Base-by-base conservation (phyloP, 495 filamentous ascomycete species). In the Penicillium atrosanguineum region DNA sequence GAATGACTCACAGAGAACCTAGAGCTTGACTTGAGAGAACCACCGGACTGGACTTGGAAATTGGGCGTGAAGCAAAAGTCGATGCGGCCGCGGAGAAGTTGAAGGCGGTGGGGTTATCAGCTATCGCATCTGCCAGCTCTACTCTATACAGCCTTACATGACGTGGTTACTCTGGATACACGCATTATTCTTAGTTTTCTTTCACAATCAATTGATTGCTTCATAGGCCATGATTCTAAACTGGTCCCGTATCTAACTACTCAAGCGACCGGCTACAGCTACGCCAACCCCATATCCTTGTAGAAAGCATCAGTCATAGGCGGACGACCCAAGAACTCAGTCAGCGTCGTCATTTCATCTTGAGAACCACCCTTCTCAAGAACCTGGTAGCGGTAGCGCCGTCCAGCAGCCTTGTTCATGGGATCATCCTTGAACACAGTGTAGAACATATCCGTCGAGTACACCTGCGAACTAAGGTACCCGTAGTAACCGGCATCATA, bases 401-500 rank as follows among this genome's bases (percentile, higher is more conserved):
- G 69, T 12, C 79, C 79, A 44, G 73, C 68, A 5, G 50, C 60
- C 18, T 65, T 64, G 56, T 82, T 71, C 79, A 82, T 82, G n/a
- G 79, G 79, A 38, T 80, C 64, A 8, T 67, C 63, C 52, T 76
- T 75, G 61, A 82, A 82, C 29, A 79, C 70, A 6, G 76, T 71
- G 62, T 79, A 75, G 70, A 82, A 82, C 76, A 82, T 81, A 52
- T 82, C 79, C 19, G 76, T 77, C 50, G 76, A 79, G 63, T 82
- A 82, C n/a, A 82, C 79, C 65, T 81, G 79, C 26, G 76, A 79
- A 45, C 74, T 65, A 20, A 52, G 50, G 43, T 90, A 89, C 2
- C 84, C 86, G 62, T 88, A 89, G 68, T 88, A 88, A 16, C 86
- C 87, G 29, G 81, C 85, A 70, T 89, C 86, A 57, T 89, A 88